Conservation (phyloP, 306 rosid species). For the Vachellia pachyceras region DNA sequence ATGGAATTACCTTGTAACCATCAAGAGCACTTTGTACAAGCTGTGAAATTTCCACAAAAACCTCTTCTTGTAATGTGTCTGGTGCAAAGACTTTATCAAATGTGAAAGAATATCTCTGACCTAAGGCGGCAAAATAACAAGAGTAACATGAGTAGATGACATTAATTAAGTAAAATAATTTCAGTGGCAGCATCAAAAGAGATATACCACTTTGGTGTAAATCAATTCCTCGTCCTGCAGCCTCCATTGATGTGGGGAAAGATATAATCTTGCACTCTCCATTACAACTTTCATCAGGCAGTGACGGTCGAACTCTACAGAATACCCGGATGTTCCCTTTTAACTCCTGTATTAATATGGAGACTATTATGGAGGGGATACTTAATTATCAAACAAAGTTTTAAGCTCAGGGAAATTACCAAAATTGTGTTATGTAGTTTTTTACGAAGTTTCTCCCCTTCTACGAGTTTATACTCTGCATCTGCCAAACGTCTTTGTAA, state of each 20-base stretch:
- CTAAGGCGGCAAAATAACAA: constrained; percentile 48
- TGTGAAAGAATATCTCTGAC: constrained; percentile 86
- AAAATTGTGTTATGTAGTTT: constrained; percentile 88
- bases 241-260: constrained; percentile 87
- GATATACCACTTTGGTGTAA: constrained; percentile 71
- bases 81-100: constrained; percentile 92
- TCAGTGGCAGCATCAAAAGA: constrained; percentile 12
- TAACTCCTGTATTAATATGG: constrained; percentile 70
- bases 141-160: constrained; percentile 28
- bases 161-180: constrained; percentile 14
- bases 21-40: constrained; percentile 99
- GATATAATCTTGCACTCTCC: constrained; percentile 71
- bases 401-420: constrained; percentile 55
- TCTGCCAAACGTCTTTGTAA: constrained; percentile 74
- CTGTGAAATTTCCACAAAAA: constrained; percentile 90
- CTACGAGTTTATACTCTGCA: constrained; percentile 78
- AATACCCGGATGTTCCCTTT: constrained; percentile 98
- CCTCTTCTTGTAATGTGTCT: constrained; percentile 81
- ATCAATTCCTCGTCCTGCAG: constrained; percentile 86
- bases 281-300: constrained; percentile 72
- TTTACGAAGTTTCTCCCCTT: constrained; percentile 89
- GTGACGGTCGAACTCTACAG: constrained; percentile 93
- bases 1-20: constrained; percentile 87
- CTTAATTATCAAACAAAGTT: constrained; percentile 10
- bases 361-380: constrained; percentile 29